These are phyloP conservation scores for Aciculoconidium aculeatum DNA, from an alignment of 805 yeast genomes.

Conservation along the genomic window DNA sequence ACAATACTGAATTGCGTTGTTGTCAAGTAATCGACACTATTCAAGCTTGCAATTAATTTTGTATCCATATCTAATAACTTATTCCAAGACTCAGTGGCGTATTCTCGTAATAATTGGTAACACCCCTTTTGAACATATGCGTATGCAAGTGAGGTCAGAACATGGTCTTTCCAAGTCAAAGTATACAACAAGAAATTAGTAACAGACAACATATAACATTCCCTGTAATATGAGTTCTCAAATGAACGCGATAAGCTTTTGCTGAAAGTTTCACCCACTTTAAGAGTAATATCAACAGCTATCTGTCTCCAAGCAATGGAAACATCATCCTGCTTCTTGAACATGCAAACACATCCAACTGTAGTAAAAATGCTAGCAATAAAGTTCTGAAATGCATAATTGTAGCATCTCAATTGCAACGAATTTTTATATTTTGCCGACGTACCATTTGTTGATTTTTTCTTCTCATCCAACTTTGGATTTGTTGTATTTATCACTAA, in stretches of 20 bases:
- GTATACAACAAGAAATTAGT: slow-evolving; percentile 29
- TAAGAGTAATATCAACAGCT: slow-evolving; percentile 37
- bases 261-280: slow-evolving; percentile 21
- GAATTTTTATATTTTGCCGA: slow-evolving; percentile 61
- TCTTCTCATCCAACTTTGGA: slow-evolving; percentile 29
- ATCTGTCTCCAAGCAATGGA: slow-evolving; percentile 29
- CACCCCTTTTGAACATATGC: slow-evolving; percentile 51
- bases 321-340: slow-evolving; percentile 41
- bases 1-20: slow-evolving; percentile 31
- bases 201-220: slow-evolving; percentile 29
- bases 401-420: slow-evolving; percentile 47
- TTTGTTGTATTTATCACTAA: slow-evolving; percentile 40
- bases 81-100: slow-evolving; percentile 18
- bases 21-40: slow-evolving; percentile 28
- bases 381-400: slow-evolving; percentile 43
- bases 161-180: slow-evolving; percentile 17
- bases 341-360: slow-evolving; percentile 40
- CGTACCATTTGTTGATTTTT: slow-evolving; percentile 39
- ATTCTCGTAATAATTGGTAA: slow-evolving; percentile 26
- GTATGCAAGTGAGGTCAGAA: slow-evolving; percentile 37
- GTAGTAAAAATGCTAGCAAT: slow-evolving; percentile 38
- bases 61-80: slow-evolving; percentile 13
- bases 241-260: slow-evolving; percentile 17
- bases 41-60: slow-evolving; percentile 14
- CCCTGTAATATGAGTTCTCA: slow-evolving; percentile 11